Conservation (phyloP, 352 stramenopile genomes). For the Phytophthora idaei region DNA sequence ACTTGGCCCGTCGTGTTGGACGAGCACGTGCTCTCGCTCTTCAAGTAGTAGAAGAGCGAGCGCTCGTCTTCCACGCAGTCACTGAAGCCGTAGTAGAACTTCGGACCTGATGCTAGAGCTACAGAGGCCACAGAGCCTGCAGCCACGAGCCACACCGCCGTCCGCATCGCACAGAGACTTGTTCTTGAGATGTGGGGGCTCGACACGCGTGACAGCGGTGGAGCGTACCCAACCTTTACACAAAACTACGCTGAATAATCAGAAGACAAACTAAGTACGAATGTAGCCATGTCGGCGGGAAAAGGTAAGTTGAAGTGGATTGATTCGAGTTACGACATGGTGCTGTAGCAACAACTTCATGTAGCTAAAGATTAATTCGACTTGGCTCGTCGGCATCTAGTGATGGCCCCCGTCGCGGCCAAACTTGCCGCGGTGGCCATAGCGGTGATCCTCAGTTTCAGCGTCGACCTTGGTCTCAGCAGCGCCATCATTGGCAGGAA, state of each 20-base stretch:
- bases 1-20: constrained; percentile 39
- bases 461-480: constrained; percentile 3
- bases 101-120: constrained; percentile 2
- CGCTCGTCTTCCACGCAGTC: constrained; percentile 82
- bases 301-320: constrained; percentile 12
- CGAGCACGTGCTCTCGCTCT: constrained; percentile 54
- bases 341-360: neutral
- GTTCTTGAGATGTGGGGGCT: constrained; percentile 29
- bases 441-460: constrained; percentile 7
- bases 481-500: neutral
- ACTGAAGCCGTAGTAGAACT: constrained; percentile 76
- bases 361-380: neutral
- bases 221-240: constrained; percentile 33
- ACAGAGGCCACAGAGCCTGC: constrained; percentile 1
- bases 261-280: constrained; percentile 12
- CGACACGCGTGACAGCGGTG: constrained; percentile 15
- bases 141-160: constrained; percentile 7
- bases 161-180: constrained; percentile 14
- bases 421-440: neutral
- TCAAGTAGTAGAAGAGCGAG: constrained; percentile 77
- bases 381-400: neutral
- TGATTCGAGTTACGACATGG: constrained; percentile 7
- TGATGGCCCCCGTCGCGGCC: neutral
- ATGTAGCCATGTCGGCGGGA: neutral
- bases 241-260: constrained; percentile 11